These are phyloP conservation scores for Linnemannia schmuckeri DNA, from an alignment of 192 early-diverging fungal genomes.

Conservation along the genomic window DNA sequence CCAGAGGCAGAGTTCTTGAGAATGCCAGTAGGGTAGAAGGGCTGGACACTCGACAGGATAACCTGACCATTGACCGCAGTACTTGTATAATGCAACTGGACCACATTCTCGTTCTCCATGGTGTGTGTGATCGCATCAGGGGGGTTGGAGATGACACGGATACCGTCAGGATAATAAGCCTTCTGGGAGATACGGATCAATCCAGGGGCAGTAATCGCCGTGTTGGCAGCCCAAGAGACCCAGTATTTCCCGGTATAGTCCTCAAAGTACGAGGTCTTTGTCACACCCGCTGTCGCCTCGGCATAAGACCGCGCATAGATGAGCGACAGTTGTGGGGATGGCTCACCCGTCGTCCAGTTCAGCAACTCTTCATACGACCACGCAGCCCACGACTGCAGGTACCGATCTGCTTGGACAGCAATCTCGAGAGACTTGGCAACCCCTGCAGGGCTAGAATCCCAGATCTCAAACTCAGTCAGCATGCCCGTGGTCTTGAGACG, in stretches of 20 bases:
- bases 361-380: slow-evolving; percentile 69
- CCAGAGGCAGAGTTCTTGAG: slow-evolving; percentile 28
- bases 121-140: slow-evolving; percentile 38
- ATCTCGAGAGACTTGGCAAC: slow-evolving; percentile 53
- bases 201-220: slow-evolving; percentile 52
- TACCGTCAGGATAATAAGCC: slow-evolving; percentile 55
- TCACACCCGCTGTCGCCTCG: slow-evolving; percentile 54
- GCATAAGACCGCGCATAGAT: slow-evolving; percentile 58
- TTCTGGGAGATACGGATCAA: slow-evolving; percentile 45
- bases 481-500: slow-evolving; percentile 60
- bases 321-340: slow-evolving; percentile 30
- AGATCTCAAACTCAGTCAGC: slow-evolving; percentile 69
- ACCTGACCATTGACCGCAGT: slow-evolving; percentile 35
- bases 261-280: slow-evolving; percentile 55
- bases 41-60: slow-evolving; percentile 51
- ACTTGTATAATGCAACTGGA: slow-evolving; percentile 37
- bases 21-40: slow-evolving; percentile 44
- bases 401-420: slow-evolving; percentile 58
- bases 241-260: slow-evolving; percentile 50
- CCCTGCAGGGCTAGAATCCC: slow-evolving; percentile 47
- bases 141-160: slow-evolving; percentile 54
- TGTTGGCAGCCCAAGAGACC: slow-evolving; percentile 48
- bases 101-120: slow-evolving; percentile 31
- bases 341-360: slow-evolving; percentile 12
- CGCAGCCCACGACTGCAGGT: slow-evolving; percentile 66